Percentiles rank a stretch among this genome's conserved stretches.
Evolutionary conservation across 352 stramenopile species (phyloP).

Genomic region (Thalassiosira pacifica): DNA sequence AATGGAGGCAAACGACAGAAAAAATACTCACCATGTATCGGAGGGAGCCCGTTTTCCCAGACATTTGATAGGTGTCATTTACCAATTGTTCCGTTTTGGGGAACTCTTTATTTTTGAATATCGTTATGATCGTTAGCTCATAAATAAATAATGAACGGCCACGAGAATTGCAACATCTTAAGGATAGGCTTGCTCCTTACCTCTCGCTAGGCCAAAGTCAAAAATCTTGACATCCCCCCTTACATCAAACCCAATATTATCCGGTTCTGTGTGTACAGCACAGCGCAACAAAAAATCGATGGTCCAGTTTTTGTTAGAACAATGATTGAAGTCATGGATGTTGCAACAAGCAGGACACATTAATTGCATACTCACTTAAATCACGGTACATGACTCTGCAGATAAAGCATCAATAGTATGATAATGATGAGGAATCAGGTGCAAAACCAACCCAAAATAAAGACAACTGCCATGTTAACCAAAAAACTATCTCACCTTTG

Average conservation of each 20-base stretch:
- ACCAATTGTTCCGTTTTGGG: conserved; percentile 67
- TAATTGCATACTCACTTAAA: conserved; percentile 68
- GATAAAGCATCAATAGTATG: too few relatives aligned
- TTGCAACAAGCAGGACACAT: background rate
- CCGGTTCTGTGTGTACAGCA: conserved; percentile 54
- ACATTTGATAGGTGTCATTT: conserved; percentile 77
- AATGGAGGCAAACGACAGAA: conserved; percentile 9
- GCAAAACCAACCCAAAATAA: background rate
- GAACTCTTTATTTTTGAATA: conserved; percentile 52
- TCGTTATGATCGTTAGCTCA: background rate
- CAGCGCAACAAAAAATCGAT: conserved; percentile 4
- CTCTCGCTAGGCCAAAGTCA: conserved; percentile 76
- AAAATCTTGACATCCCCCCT: conserved; percentile 72
- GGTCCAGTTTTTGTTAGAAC: conserved; percentile 8
- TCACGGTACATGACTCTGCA: conserved; percentile 85
- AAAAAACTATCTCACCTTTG: conserved; percentile 69
- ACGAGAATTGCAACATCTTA: conserved; percentile 11
- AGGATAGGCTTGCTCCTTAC: conserved; percentile 14
- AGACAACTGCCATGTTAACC: background rate
- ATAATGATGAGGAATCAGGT: conserved; percentile 1
- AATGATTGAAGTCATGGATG: conserved; percentile 2
- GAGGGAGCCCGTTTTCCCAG: conserved; percentile 82
- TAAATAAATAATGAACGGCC: too few relatives aligned
- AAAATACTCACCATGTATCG: conserved; percentile 73
- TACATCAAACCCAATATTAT: conserved; percentile 84